A percentile compares a stretch with the other conserved stretches of the same genome.
phyloP scores from a whole-genome alignment of 2,329 filamentous ascomycete species.

The Cadophora luteo-olivacea region DNA sequence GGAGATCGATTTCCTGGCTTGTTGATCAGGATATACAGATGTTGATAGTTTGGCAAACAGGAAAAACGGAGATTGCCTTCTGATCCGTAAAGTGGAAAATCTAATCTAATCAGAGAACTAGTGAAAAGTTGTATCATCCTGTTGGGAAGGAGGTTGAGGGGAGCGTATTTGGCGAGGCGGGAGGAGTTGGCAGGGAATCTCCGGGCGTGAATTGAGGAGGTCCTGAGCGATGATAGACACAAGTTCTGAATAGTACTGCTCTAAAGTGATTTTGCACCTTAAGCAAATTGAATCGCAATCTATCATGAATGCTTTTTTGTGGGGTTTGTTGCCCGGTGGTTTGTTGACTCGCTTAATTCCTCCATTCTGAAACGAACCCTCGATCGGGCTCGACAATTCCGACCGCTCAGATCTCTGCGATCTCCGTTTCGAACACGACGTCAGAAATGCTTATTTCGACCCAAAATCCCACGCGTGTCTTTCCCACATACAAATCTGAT shows the following conservation, averaged over 20 bases:
- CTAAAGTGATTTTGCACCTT: too few species aligned
- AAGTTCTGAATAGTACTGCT: neutral
- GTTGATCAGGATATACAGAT: too few species aligned
- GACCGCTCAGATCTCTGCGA: slow-evolving; percentile 4
- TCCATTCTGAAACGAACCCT: neutral
- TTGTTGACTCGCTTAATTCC: slow-evolving; percentile 13
- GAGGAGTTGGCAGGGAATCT: slow-evolving; percentile 44
- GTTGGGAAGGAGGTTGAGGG: slow-evolving; percentile 44
- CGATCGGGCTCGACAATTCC: neutral
- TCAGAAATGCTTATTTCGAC: neutral
- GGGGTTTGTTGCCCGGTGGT: too few species aligned
- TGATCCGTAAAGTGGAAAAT: too few species aligned
- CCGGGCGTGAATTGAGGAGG: slow-evolving; percentile 48
- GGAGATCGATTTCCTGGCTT: too few species aligned
- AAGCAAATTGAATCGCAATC: too few species aligned
- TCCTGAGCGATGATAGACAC: slow-evolving; percentile 32
- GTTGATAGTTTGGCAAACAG: too few species aligned
- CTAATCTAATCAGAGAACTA: too few species aligned
- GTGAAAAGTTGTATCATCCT: slow-evolving; percentile 48
- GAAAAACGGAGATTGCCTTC: too few species aligned
- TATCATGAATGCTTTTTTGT: too few species aligned
- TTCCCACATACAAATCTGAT: neutral
- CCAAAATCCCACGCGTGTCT: neutral
- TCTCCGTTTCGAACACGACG: neutral
- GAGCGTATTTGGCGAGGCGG: slow-evolving; percentile 33